These are phyloP conservation scores for Senna tora DNA, from an alignment of 306 rosid genomes.

Conservation along the genomic window DNA sequence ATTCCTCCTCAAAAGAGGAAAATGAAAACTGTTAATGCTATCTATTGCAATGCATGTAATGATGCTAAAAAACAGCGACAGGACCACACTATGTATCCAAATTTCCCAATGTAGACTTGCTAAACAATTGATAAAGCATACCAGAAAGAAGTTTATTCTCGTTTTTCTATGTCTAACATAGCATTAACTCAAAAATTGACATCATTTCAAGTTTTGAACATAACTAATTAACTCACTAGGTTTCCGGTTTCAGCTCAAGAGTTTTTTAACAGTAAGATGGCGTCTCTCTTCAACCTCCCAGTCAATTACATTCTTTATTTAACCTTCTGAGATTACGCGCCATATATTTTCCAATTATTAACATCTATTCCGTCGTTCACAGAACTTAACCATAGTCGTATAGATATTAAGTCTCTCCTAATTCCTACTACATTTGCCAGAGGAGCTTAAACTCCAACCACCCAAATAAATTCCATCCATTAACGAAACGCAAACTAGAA, in stretches of 20 bases:
- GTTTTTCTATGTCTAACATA: neutral
- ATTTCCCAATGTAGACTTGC: neutral
- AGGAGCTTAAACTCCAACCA: slow-evolving; percentile 39
- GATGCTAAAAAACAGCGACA: neutral
- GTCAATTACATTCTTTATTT: neutral
- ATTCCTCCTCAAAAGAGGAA: too few relatives aligned
- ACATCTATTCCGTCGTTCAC: slow-evolving; percentile 23
- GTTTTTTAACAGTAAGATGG: neutral
- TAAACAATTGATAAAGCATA: neutral
- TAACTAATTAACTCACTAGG: slow-evolving; percentile 1
- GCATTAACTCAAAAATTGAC: slow-evolving; percentile 23
- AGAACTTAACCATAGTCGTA: slow-evolving; percentile 17
- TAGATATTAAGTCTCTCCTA: slow-evolving; percentile 23
- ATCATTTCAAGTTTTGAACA: slow-evolving; percentile 17
- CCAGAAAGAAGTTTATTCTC: neutral
- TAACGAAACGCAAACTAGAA: slow-evolving; percentile 20
- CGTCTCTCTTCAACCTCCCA: slow-evolving; percentile 5
- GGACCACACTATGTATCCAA: neutral
- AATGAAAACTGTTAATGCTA: neutral
- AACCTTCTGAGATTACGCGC: slow-evolving; percentile 20
- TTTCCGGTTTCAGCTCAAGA: neutral
- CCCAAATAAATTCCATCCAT: slow-evolving; percentile 27
- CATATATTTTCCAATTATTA: slow-evolving; percentile 24
- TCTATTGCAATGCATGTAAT: neutral
- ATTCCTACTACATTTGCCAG: slow-evolving; percentile 30